Evolutionary conservation across 345 rosid genomes (phyloP), one percentile per base, ranked within the genome.

Genomic region (Iberis pinnata): DNA sequence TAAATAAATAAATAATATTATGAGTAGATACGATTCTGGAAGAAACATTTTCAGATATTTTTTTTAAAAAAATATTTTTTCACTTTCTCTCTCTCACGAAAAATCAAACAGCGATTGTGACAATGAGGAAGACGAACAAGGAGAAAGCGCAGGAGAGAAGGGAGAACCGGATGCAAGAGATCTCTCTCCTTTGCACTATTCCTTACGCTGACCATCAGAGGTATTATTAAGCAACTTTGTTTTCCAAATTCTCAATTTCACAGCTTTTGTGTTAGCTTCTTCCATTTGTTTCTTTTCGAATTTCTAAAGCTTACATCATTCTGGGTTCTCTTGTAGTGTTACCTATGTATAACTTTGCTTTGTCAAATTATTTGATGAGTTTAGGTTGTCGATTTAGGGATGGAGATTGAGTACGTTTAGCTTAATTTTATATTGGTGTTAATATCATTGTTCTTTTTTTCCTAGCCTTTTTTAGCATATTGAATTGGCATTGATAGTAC

Each of bases 161-260:
- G 53, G 97, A 89, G 32, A 75, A 82, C 56, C 72, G 96, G 60
- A 82, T 75, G 57, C 85, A 86, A 50, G 86, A 83, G 70, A 75
- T 89, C 67, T 84, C 96, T 40, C 90, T 84, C 49, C 90, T 84
- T 45, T 75, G 96, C 14, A 82, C 90, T 42, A 75, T 89, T 53
- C 97, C 97, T 35, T 89, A 86, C 56, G 76, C 96, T 43, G 92
- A 82, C 58, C 85, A 79, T 56, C 90, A 82, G 14, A 82, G 95
- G 98, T 89, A 36, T n/a, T 8, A 27, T 12, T 51, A 17, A 6
- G 3, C 10, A 42, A 25, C 35, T 12, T 37, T 29, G 6, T 7
- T 19, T 18, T 24, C 16, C 25, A 15, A 54, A 8, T 45, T 41
- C 38, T 8, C 62, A 12, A 4, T 12, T 50, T 57, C 40, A 22